Conservation (phyloP, 768 basidiomycete species). For the Chalciporus chontae region DNA sequence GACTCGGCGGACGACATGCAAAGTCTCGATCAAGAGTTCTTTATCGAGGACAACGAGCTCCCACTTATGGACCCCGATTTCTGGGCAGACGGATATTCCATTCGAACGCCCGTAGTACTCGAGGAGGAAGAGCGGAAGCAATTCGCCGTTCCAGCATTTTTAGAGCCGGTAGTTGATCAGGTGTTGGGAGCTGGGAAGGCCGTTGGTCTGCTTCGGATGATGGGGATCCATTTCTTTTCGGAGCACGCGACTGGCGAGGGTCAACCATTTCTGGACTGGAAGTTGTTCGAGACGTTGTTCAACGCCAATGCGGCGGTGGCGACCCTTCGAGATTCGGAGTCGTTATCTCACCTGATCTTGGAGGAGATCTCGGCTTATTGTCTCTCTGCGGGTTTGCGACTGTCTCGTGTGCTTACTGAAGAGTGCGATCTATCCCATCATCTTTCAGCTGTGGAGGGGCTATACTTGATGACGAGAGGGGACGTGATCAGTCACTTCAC, state of each 20-base stretch:
- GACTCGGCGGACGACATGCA: constrained; percentile 16
- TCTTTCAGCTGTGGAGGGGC: constrained; percentile 58
- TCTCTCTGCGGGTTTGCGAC: constrained; percentile 43
- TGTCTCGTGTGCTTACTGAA: constrained; percentile 58
- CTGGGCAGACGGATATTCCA: constrained; percentile 69
- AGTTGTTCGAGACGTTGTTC: constrained; percentile 41
- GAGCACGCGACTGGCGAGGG: constrained; percentile 21
- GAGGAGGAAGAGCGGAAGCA: constrained; percentile 25
- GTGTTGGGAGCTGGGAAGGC: constrained; percentile 73
- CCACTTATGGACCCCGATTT: constrained; percentile 69
- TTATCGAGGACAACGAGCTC: constrained; percentile 70
- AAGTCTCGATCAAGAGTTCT: constrained; percentile 69
- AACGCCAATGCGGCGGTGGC: constrained; percentile 20
- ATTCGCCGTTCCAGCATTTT: constrained; percentile 51
- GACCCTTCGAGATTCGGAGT: constrained; percentile 54
- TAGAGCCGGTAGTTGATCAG: constrained; percentile 55
- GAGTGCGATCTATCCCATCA: constrained; percentile 67
- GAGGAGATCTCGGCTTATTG: constrained; percentile 62
- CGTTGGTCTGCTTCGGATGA: constrained; percentile 65
- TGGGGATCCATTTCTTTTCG: constrained; percentile 31
- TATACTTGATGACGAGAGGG: constrained; percentile 75
- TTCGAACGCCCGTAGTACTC: constrained; percentile 41
- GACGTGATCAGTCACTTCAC: constrained; percentile 73
- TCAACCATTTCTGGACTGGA: constrained; percentile 35
- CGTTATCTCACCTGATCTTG: constrained; percentile 57